Conservation (phyloP, 73 alveolate genomes). For the Tetrahymena elliotti region DNA sequence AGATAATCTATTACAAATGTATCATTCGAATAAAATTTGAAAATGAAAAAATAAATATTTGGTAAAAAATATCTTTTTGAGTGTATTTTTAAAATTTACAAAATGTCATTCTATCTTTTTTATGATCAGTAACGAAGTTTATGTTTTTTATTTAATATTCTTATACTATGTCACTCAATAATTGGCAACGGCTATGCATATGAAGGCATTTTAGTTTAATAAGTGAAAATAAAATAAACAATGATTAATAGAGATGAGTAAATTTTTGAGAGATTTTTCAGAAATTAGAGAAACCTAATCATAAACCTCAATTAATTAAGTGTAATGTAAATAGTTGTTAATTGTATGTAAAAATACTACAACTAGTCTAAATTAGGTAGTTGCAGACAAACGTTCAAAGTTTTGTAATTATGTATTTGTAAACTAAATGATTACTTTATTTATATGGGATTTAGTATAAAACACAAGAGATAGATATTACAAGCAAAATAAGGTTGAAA, state of each 20-base stretch:
- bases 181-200: too few species aligned
- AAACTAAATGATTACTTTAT: not conserved
- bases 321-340: not conserved
- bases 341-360: not conserved
- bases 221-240: not conserved
- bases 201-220: too few species aligned
- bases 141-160: too few species aligned
- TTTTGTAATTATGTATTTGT: not conserved
- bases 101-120: too few species aligned
- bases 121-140: too few species aligned
- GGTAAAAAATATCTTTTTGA: too few species aligned
- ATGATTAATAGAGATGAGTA: not conserved
- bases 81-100: too few species aligned
- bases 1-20: too few species aligned
- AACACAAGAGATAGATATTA: not conserved
- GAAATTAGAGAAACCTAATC: not conserved
- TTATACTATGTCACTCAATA: too few species aligned
- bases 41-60: too few species aligned
- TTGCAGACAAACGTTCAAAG: not conserved
- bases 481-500: not conserved
- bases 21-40: too few species aligned
- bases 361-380: too few species aligned
- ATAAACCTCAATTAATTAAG: not conserved
- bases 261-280: not conserved
- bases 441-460: not conserved